phyloP scores from a whole-genome alignment of 2,329 filamentous ascomycete genomes.

The Aspergillus fijiensis region DNA sequence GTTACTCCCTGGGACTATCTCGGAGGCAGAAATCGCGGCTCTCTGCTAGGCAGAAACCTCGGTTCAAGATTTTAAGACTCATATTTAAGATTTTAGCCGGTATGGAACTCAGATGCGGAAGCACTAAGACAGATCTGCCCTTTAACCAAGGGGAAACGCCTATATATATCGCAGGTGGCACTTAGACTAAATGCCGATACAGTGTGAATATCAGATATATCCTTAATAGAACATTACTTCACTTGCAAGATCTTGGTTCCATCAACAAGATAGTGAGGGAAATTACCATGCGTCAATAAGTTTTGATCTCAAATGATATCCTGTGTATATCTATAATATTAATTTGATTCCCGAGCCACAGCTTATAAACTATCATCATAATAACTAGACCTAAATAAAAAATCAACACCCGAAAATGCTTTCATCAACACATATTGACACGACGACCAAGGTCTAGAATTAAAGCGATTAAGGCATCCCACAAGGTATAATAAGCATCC shows the following conservation, averaged over 20 bases:
- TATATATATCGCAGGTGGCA: not conserved
- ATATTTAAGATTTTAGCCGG: not conserved
- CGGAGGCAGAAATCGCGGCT: not conserved
- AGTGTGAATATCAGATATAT: no score
- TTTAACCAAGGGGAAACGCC: not conserved
- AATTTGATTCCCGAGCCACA: no score
- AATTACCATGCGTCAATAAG: no score
- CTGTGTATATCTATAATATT: no score
- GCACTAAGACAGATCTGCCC: not conserved
- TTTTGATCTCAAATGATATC: no score
- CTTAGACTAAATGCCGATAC: no score
- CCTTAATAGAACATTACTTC: no score
- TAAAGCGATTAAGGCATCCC: not conserved
- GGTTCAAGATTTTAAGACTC: not conserved
- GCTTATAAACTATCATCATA: no score
- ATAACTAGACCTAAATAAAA: not conserved
- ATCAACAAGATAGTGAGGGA: no score
- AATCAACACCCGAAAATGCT: conserved; percentile 17
- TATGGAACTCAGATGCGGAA: not conserved
- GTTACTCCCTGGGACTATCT: not conserved
- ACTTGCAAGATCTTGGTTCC: no score
- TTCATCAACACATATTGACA: conserved; percentile 8
- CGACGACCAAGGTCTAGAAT: not conserved
- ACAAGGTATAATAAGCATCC: not conserved
- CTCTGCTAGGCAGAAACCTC: not conserved